Percentiles rank a stretch among this genome's conserved stretches.
phyloP scores from a whole-genome alignment of 140 eudicot species.

The Stevia rebaudiana region DNA sequence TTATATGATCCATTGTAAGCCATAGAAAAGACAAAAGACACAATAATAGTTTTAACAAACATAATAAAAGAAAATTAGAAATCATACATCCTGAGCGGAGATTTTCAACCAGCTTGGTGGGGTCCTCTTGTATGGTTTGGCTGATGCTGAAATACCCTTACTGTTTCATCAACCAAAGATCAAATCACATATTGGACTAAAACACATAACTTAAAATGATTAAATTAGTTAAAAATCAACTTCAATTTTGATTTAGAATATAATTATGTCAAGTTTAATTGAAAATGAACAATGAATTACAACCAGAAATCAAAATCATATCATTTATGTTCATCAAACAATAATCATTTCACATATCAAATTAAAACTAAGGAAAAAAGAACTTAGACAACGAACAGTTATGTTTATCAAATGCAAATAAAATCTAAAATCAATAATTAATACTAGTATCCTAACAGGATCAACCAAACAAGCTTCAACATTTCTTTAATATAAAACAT shows the following conservation, averaged over 20 bases:
- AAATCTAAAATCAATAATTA: too few relatives aligned
- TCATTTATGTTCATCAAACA: too few relatives aligned
- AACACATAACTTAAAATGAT: background rate
- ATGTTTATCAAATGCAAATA: too few relatives aligned
- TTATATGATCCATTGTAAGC: background rate
- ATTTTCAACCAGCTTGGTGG: constrained; percentile 55
- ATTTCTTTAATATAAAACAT: too few relatives aligned
- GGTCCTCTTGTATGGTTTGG: constrained; percentile 48
- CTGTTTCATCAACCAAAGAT: constrained; percentile 14
- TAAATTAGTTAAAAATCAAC: background rate
- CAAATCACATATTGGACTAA: background rate
- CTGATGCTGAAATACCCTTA: constrained; percentile 54
- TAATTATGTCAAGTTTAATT: background rate
- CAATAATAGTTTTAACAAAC: background rate
- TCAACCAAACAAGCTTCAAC: too few relatives aligned
- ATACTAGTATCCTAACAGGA: too few relatives aligned
- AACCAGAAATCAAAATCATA: too few relatives aligned
- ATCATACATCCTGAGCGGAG: constrained; percentile 42
- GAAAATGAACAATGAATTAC: too few relatives aligned
- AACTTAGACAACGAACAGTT: too few relatives aligned
- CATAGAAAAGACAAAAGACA: background rate
- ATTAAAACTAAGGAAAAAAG: too few relatives aligned
- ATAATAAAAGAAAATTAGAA: background rate
- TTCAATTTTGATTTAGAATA: background rate
- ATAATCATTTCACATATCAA: too few relatives aligned